Conservation (phyloP, 352 stramenopile species). For the Globisporangium nunn region DNA sequence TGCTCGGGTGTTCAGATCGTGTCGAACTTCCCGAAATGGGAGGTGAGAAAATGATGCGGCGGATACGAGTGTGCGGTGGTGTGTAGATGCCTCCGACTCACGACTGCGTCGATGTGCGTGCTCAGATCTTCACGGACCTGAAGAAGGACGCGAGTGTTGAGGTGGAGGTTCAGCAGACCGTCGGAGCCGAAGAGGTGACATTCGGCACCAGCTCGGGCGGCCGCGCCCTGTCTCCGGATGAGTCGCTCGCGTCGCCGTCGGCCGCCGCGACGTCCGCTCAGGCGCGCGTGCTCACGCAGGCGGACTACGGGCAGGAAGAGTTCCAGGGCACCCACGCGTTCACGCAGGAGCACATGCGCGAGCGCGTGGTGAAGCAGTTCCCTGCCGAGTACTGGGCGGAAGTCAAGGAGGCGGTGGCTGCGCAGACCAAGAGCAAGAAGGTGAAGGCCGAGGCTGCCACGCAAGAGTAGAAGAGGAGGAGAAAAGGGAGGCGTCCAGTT, state of each 20-base stretch:
- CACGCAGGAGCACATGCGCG: constrained; percentile 58
- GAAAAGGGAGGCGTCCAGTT: too few species aligned
- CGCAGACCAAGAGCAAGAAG: too few species aligned
- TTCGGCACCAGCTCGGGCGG: constrained; percentile 21
- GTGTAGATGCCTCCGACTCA: not conserved
- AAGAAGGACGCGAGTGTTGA: constrained; percentile 18
- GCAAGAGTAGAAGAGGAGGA: too few species aligned
- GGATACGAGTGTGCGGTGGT: not conserved
- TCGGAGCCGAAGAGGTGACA: constrained; percentile 43
- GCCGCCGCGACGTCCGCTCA: constrained; percentile 5
- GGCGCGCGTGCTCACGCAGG: constrained; percentile 41
- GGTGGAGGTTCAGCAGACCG: constrained; percentile 36
- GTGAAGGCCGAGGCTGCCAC: too few species aligned
- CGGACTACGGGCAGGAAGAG: constrained; percentile 42
- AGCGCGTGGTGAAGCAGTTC: constrained; percentile 57
- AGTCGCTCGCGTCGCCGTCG: not conserved
- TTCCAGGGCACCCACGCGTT: constrained; percentile 43
- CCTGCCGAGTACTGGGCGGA: constrained; percentile 47
- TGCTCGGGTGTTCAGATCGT: constrained; percentile 1
- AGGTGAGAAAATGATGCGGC: not conserved
- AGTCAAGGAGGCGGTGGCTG: constrained; percentile 25
- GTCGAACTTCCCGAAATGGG: constrained; percentile 11
- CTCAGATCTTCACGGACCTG: not conserved
- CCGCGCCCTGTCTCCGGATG: not conserved
- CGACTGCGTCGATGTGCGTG: constrained; percentile 4